Percentiles rank a stretch among this genome's conserved stretches.
Conservation (phyloP, 768 basidiomycete species). For the Peribolospora baueri region DNA sequence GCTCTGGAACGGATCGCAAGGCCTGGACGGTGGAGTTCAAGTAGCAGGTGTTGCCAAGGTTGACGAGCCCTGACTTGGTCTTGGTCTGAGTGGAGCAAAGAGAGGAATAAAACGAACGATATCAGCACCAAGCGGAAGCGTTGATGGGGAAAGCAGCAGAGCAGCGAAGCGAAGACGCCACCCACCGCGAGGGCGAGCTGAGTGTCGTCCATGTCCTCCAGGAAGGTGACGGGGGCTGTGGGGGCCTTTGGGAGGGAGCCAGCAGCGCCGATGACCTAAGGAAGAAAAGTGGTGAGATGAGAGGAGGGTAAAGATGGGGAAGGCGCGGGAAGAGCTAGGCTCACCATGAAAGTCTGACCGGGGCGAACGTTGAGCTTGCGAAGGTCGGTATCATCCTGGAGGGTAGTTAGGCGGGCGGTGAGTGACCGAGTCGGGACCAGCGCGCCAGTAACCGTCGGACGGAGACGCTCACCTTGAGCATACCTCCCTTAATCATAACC, state of each 20-base stretch:
- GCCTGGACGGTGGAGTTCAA: conserved; percentile 90
- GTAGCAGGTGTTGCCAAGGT: conserved; percentile 68
- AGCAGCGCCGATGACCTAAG: conserved; percentile 55
- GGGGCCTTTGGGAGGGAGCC: conserved; percentile 81
- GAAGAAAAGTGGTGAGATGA: background rate
- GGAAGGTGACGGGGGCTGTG: conserved; percentile 46
- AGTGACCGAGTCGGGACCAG: background rate
- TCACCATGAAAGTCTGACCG: conserved; percentile 65
- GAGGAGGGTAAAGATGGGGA: too few relatives aligned
- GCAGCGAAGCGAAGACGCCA: background rate
- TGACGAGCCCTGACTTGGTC: conserved; percentile 56
- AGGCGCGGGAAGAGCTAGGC: background rate
- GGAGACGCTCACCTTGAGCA: conserved; percentile 3
- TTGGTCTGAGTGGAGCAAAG: conserved; percentile 28
- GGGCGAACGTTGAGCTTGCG: conserved; percentile 34
- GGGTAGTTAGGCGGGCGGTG: background rate
- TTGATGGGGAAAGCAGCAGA: background rate
- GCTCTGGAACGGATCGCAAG: conserved; percentile 74
- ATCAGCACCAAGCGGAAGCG: conserved; percentile 3
- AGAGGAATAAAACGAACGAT: background rate
- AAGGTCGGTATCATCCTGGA: conserved; percentile 67
- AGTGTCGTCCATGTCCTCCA: conserved; percentile 76
- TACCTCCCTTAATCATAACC: conserved; percentile 70
- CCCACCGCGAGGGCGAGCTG: conserved; percentile 57
- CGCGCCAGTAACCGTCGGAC: background rate